phyloP scores from a whole-genome alignment of 1,284 basidiomycete genomes.

The Apiotrichum siamense region DNA sequence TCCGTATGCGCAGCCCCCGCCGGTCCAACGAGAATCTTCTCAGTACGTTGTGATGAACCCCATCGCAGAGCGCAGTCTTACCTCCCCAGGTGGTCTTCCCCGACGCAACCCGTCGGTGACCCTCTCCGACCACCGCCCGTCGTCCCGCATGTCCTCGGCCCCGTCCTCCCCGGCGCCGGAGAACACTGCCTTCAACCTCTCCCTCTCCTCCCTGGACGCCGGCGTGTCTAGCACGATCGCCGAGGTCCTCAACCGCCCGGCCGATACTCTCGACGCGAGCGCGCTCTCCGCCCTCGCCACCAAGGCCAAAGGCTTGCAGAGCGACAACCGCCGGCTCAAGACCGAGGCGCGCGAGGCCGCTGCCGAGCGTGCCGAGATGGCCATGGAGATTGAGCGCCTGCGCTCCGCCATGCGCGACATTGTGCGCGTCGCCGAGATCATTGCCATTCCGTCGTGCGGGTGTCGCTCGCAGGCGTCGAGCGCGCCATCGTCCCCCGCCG shows the following conservation, averaged over 20 bases:
- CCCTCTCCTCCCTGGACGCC: background rate
- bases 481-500: background rate
- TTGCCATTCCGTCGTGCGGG: background rate
- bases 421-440: constrained; percentile 1
- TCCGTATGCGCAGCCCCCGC: background rate
- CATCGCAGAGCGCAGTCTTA: background rate
- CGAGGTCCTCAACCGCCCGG: background rate
- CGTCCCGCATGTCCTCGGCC: background rate
- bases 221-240: background rate
- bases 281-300: background rate
- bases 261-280: background rate
- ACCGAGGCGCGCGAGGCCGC: background rate
- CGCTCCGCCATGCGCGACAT: constrained; percentile 1
- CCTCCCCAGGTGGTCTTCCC: background rate
- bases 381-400: constrained; percentile 1
- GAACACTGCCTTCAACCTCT: background rate
- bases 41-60: background rate
- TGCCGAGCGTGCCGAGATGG: background rate
- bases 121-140: background rate
- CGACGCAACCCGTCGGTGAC: background rate
- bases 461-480: background rate
- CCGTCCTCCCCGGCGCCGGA: background rate
- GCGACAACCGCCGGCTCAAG: background rate
- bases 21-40: constrained; percentile 2
- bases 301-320: background rate